These are phyloP conservation scores for Sungouiozyma intestinalis DNA, from an alignment of 805 yeast species.

Conservation along the genomic window DNA sequence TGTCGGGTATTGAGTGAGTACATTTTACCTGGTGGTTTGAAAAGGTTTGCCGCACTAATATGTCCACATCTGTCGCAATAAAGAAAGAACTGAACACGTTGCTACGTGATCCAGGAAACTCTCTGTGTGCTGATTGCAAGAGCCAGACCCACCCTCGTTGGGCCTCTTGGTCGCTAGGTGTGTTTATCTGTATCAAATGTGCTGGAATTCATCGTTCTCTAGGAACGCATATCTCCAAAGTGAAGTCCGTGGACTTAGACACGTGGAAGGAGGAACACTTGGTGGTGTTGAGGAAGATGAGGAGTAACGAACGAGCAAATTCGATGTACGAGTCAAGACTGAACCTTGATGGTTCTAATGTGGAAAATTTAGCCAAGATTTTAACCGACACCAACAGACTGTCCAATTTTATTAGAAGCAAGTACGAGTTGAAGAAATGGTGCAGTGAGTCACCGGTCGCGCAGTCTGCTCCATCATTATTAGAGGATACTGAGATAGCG, in stretches of 20 bases:
- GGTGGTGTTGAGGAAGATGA: slow-evolving; percentile 74
- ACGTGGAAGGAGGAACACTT: slow-evolving; percentile 95
- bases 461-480: background rate
- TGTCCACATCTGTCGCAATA: slow-evolving; percentile 10
- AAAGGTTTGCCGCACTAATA: background rate
- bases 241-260: slow-evolving; percentile 88
- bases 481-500: background rate
- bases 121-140: slow-evolving; percentile 86
- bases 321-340: slow-evolving; percentile 73
- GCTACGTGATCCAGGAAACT: slow-evolving; percentile 67
- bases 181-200: slow-evolving; percentile 87
- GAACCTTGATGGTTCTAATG: slow-evolving; percentile 31
- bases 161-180: slow-evolving; percentile 95
- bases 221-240: slow-evolving; percentile 92
- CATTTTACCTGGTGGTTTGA: too few relatives aligned
- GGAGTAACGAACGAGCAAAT: slow-evolving; percentile 64
- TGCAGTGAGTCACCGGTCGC: slow-evolving; percentile 32
- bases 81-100: slow-evolving; percentile 56
- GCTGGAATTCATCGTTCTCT: slow-evolving; percentile 91
- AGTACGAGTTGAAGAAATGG: slow-evolving; percentile 90
- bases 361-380: slow-evolving; percentile 6
- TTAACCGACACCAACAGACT: slow-evolving; percentile 72
- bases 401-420: slow-evolving; percentile 82
- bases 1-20: too few relatives aligned
- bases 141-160: slow-evolving; percentile 84